Percentiles rank a stretch among this genome's conserved stretches.
Evolutionary conservation across 805 yeast genomes (phyloP).

Genomic region (Torulaspora delbrueckii): DNA sequence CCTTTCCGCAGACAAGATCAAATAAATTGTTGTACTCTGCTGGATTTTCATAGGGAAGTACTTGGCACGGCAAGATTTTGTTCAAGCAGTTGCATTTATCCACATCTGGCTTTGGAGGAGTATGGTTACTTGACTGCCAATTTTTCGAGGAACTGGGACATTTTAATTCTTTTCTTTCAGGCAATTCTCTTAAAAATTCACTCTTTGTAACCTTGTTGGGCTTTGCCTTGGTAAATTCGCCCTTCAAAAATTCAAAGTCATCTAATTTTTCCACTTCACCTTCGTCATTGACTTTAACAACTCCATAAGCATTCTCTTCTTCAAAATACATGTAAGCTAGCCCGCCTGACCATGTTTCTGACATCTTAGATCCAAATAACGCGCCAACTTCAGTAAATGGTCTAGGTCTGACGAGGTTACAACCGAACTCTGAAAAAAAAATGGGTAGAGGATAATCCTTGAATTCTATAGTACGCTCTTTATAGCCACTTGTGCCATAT

Average conservation of each 20-base stretch:
- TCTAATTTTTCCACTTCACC: conserved; percentile 48
- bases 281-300: conserved; percentile 46
- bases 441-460: conserved; percentile 62
- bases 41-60: conserved; percentile 42
- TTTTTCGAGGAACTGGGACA: conserved; percentile 17
- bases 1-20: conserved; percentile 51
- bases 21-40: conserved; percentile 53
- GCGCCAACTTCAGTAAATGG: conserved; percentile 66
- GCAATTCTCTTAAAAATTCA: conserved; percentile 22
- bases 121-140: conserved; percentile 57
- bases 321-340: conserved; percentile 79
- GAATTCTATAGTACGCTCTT: conserved; percentile 58
- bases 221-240: conserved; percentile 45
- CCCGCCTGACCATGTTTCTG: conserved; percentile 82
- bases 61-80: conserved; percentile 51
- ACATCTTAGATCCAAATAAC: conserved; percentile 61
- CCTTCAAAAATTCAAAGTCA: conserved; percentile 55
- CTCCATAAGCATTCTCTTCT: conserved; percentile 70
- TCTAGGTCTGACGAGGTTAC: conserved; percentile 64
- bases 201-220: conserved; percentile 42
- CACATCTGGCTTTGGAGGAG: conserved; percentile 68
- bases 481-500: conserved; percentile 60
- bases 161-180: conserved; percentile 9
- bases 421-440: conserved; percentile 79
- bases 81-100: conserved; percentile 59